Conservation (phyloP, 306 rosid species). For the Prunus dulcis region DNA sequence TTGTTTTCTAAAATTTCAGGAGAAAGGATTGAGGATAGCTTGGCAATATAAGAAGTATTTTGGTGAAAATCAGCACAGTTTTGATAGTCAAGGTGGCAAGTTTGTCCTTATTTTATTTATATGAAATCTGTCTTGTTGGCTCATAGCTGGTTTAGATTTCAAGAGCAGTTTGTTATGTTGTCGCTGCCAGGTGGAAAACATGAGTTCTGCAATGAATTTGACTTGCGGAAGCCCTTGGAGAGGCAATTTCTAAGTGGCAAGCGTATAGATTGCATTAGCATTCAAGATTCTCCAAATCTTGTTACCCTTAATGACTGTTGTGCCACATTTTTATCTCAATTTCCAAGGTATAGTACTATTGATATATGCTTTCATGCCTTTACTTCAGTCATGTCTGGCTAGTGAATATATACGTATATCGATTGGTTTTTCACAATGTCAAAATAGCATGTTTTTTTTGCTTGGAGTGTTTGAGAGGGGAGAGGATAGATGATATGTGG, state of each 20-base stretch:
- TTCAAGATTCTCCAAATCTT: slow-evolving; percentile 61
- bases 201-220: slow-evolving; percentile 82
- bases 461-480: background rate
- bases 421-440: background rate
- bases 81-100: slow-evolving; percentile 44
- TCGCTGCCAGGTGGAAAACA: slow-evolving; percentile 47
- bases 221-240: slow-evolving; percentile 77
- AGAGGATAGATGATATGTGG: background rate
- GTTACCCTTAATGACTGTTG: slow-evolving; percentile 51
- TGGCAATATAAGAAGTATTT: slow-evolving; percentile 94
- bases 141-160: background rate
- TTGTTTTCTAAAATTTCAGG: slow-evolving; percentile 41
- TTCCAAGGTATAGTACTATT: slow-evolving; percentile 49
- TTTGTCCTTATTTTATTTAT: slow-evolving; percentile 3
- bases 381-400: slow-evolving; percentile 4
- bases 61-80: slow-evolving; percentile 58
- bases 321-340: slow-evolving; percentile 64
- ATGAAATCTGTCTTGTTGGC: background rate
- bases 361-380: slow-evolving; percentile 2
- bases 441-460: background rate
- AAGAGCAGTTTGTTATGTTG: background rate
- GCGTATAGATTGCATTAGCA: slow-evolving; percentile 65
- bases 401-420: background rate
- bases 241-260: slow-evolving; percentile 58
- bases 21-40: slow-evolving; percentile 82